A percentile compares a stretch with the other conserved stretches of the same genome.
Evolutionary conservation across 345 rosid genomes (phyloP).

Genomic region (Streptanthus diversifolius): DNA sequence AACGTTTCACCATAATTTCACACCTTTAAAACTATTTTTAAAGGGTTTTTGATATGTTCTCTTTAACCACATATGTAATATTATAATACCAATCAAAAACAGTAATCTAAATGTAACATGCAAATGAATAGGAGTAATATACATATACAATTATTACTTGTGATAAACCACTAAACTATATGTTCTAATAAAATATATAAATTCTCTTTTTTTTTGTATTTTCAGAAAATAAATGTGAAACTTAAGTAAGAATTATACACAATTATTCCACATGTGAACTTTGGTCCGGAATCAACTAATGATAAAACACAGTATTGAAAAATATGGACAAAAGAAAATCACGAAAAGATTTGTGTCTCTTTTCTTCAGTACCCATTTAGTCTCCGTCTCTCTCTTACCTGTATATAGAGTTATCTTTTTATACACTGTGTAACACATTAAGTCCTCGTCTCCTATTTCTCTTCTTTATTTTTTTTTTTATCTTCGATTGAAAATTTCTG

Average conservation of each 20-base stretch:
- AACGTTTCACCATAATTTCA: not conserved
- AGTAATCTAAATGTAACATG: not conserved
- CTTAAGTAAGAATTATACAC: not conserved
- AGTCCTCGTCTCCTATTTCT: slow-evolving; percentile 35
- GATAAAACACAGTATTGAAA: not conserved
- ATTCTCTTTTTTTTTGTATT: not conserved
- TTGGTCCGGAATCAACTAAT: slow-evolving; percentile 10
- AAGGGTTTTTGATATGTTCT: not conserved
- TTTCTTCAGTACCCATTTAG: slow-evolving; percentile 18
- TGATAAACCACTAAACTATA: not conserved
- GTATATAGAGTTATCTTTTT: slow-evolving; percentile 34
- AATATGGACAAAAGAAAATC: not conserved
- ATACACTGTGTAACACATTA: slow-evolving; percentile 43
- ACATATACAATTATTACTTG: not conserved
- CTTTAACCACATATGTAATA: not conserved
- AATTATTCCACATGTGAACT: slow-evolving; percentile 5
- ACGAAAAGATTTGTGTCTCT: not conserved
- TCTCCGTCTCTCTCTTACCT: slow-evolving; percentile 25
- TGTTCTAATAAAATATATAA: not conserved
- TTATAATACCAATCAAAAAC: not conserved
- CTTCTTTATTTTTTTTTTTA: slow-evolving; percentile 37
- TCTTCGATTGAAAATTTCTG: slow-evolving; percentile 28
- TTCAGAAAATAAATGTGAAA: not conserved
- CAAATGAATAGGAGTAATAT: not conserved
- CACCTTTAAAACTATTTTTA: not conserved